Evolutionary conservation across 805 yeast genomes (phyloP), one percentile per base, ranked within the genome.

Genomic region (Candida glaebosa): DNA sequence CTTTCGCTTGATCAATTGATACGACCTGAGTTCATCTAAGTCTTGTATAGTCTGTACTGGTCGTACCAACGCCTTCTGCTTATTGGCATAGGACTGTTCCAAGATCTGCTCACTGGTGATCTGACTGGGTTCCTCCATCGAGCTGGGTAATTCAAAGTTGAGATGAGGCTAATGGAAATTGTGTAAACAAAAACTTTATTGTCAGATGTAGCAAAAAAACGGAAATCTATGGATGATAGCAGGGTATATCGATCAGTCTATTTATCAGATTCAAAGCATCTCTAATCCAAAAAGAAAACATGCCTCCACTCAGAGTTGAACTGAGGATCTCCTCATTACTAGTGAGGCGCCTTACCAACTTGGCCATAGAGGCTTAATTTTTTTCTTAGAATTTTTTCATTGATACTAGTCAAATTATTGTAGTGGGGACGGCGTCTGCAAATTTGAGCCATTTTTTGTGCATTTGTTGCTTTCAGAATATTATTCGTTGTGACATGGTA

Each of bases 21-120:
- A 74, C 49, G 87, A 91, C 35, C 75, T 71, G 14, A 87, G 72
- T 63, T 91, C 98, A 49, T 88, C 96, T 5, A 84, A 57, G 60
- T 91, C 97, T 15, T 66, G 69, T 17, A 69, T 65, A n/a, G 65
- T 49, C 39, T 66, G 69, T 25, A 49, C 47, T 7, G 71, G 69
- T 32, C 54, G 47, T 22, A 52, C 61, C 32, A 60, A 44, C 17
- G 52, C 49, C 9, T 53, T 42, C 24, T 54, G 54, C 32, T 56
- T 57, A 26, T 52, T 48, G 5, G 55, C 52, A 40, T 51, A 61
- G 2, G 73, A 71, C 35, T 64, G 67, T 28, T 54, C 58, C 24
- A 69, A 60, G 33, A 69, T 65, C 39, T 54, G 59, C 32, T 63
- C 63, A 37, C 73, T 66, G 7, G 71, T 61, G 10, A 69, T 60